Evolutionary conservation across 305 asterid genomes (phyloP).

Genomic region (Solanum aculeatissimum): DNA sequence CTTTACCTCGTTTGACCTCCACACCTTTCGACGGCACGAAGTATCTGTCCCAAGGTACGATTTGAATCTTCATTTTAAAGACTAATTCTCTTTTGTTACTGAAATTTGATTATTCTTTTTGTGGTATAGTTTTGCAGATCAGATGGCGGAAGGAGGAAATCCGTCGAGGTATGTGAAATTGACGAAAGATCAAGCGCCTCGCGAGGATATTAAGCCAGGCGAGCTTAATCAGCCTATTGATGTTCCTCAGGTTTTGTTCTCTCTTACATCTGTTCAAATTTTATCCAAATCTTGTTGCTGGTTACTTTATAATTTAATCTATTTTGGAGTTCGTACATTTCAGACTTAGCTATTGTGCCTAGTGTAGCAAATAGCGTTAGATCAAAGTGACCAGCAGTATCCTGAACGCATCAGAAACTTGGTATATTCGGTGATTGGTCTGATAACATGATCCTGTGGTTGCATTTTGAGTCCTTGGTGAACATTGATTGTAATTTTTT

Average conservation of each 20-base stretch:
- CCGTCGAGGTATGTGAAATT: conserved; percentile 79
- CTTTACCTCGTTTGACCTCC: background rate
- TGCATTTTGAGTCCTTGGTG: background rate
- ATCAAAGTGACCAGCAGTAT: background rate
- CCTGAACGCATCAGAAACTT: background rate
- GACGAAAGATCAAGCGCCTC: conserved; percentile 68
- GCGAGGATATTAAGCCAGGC: conserved; percentile 81
- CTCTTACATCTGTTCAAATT: background rate
- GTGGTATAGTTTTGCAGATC: background rate
- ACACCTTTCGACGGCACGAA: background rate
- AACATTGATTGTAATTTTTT: background rate
- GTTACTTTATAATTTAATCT: background rate
- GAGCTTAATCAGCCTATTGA: conserved; percentile 96
- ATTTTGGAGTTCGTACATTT: background rate
- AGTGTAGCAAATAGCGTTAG: background rate
- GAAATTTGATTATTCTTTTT: background rate
- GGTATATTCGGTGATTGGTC: background rate
- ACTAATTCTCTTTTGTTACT: background rate
- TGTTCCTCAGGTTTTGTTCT: conserved; percentile 64
- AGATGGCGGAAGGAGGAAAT: conserved; percentile 69
- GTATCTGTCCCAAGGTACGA: background rate
- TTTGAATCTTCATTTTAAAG: background rate
- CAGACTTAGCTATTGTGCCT: background rate
- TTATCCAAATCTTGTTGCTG: background rate
- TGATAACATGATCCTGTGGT: background rate